Evolutionary conservation across 2,329 filamentous ascomycete species (phyloP).

Genomic region (Colletotrichum siamense): DNA sequence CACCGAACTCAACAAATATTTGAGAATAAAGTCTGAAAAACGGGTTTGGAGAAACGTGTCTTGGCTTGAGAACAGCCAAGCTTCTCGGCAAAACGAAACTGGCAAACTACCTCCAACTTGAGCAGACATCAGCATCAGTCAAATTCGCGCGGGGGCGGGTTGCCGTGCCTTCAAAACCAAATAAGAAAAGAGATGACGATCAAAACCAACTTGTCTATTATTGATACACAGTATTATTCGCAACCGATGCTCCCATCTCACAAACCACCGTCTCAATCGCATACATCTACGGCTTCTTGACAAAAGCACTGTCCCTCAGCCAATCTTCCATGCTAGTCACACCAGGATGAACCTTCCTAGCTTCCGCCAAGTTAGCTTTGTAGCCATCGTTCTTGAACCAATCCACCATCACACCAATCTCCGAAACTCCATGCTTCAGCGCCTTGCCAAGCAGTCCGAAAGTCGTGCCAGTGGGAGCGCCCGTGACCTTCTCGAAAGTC

Average conservation of each 20-base stretch:
- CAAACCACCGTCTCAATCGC: not conserved
- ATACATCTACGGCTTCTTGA: not conserved
- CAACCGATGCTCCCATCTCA: not conserved
- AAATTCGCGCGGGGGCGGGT: not conserved
- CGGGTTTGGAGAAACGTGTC: not conserved
- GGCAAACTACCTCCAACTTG: not conserved
- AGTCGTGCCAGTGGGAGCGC: not conserved
- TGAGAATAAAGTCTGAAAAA: not conserved
- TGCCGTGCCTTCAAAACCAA: not conserved
- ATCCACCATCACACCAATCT: not conserved
- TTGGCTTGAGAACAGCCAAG: not conserved
- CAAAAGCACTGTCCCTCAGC: slow-evolving; percentile 1
- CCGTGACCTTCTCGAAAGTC: not conserved
- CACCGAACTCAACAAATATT: not conserved
- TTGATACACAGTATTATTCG: not conserved
- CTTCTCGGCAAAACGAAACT: not conserved
- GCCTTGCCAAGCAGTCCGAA: not conserved
- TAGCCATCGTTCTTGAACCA: slow-evolving; percentile 5
- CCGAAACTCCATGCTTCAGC: not conserved
- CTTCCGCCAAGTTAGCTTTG: not conserved
- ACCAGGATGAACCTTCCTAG: not conserved
- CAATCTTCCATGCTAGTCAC: not conserved
- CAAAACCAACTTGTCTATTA: not conserved
- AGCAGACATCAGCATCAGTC: not conserved
- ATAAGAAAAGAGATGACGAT: not conserved